Percentiles rank a stretch among this genome's conserved stretches.
phyloP scores from a whole-genome alignment of 179 eudicot genomes.

The Patellifolia procumbens region DNA sequence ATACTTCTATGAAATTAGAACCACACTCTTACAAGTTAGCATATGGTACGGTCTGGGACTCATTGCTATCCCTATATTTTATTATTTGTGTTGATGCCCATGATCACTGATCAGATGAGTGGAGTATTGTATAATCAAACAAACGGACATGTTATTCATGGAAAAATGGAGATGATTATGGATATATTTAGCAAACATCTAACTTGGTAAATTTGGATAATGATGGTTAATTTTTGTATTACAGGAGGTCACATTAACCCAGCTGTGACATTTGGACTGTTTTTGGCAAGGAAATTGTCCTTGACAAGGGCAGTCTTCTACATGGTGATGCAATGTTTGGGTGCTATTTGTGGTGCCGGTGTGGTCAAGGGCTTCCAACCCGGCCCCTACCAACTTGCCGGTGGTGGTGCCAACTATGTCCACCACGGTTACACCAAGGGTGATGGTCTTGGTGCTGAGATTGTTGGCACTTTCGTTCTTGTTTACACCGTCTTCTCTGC shows the following conservation, averaged over 20 bases:
- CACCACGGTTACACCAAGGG: constrained; percentile 53
- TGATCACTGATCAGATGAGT: neutral
- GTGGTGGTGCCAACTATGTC: constrained; percentile 49
- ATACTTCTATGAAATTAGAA: no score
- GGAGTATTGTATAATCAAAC: neutral
- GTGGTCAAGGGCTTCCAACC: constrained; percentile 53
- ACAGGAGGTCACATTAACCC: constrained; percentile 58
- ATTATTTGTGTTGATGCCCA: neutral
- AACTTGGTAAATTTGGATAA: neutral
- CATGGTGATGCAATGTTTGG: constrained; percentile 55
- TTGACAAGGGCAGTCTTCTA: constrained; percentile 47
- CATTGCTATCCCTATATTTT: no score
- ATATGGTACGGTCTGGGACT: no score
- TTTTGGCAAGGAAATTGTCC: constrained; percentile 51
- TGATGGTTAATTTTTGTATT: no score
- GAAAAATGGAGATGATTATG: neutral
- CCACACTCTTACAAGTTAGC: no score
- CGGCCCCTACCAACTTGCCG: constrained; percentile 27
- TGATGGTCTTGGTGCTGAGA: constrained; percentile 58
- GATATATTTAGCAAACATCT: neutral
- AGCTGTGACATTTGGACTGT: constrained; percentile 49
- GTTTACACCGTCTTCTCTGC: constrained; percentile 57
- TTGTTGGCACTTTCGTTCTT: constrained; percentile 51
- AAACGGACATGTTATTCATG: neutral
- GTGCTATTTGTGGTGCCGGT: constrained; percentile 61